Percentiles rank a stretch among this genome's conserved stretches.
phyloP scores from a whole-genome alignment of 176 grass and related monocot genomes.

The Oryza officinalis region DNA sequence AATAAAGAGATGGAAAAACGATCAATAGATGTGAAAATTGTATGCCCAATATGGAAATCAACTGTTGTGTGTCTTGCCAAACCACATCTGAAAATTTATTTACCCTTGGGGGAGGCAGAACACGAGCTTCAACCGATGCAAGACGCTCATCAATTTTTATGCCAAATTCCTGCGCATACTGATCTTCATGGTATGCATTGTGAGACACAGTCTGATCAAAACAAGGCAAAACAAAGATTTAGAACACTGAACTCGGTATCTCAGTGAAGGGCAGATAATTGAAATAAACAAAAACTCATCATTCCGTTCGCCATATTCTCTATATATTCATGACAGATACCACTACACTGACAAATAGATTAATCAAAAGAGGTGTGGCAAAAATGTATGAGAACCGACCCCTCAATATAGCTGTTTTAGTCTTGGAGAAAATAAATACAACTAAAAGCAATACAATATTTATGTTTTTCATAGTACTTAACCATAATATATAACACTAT shows the following conservation, averaged over 20 bases:
- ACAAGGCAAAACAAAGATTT: constrained; percentile 1
- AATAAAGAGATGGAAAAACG: constrained; percentile 20
- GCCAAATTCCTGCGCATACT: constrained; percentile 91
- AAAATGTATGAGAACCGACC: background rate
- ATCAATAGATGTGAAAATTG: constrained; percentile 4
- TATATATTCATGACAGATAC: background rate
- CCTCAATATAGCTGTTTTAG: constrained; percentile 1
- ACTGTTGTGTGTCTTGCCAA: background rate
- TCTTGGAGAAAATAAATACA: background rate
- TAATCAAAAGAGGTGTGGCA: background rate
- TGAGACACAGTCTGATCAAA: constrained; percentile 79
- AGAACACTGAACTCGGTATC: background rate
- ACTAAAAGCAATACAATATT: constrained; percentile 24
- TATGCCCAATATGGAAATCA: constrained; percentile 10
- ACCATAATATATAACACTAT: background rate
- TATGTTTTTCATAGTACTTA: background rate
- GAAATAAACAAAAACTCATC: background rate
- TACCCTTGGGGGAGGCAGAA: constrained; percentile 87
- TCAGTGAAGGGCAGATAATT: background rate
- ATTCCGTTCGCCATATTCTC: background rate
- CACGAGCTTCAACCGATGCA: constrained; percentile 88
- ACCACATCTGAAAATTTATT: constrained; percentile 24
- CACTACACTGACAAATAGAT: background rate
- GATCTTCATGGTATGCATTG: constrained; percentile 94
- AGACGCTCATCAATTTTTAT: constrained; percentile 85